Evolutionary conservation across 495 filamentous ascomycete species (phyloP).

Genomic region (Trichoderma gamsii): DNA sequence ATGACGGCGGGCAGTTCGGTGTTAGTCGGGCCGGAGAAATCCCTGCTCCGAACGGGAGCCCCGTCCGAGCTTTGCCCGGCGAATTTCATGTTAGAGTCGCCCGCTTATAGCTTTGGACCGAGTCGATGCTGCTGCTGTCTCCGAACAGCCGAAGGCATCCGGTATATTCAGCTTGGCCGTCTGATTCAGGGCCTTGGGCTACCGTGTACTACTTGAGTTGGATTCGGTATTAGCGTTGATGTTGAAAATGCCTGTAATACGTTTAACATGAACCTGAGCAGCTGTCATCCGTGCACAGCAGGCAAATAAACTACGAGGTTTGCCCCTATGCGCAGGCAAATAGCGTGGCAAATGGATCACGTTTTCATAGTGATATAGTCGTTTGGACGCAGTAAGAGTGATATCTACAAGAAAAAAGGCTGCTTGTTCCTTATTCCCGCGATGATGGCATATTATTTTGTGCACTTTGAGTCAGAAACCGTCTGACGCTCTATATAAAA

Average conservation of each 20-base stretch:
- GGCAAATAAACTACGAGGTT: not conserved
- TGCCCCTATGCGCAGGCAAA: not conserved
- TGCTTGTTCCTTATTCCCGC: too few relatives aligned
- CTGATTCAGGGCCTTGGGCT: not conserved
- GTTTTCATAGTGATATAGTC: too few relatives aligned
- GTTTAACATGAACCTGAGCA: not conserved
- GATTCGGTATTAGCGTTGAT: not conserved
- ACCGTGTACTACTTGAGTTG: not conserved
- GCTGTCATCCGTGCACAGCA: not conserved
- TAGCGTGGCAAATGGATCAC: not conserved
- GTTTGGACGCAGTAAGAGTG: too few relatives aligned
- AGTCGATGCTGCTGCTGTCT: not conserved
- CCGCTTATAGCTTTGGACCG: not conserved
- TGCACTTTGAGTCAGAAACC: too few relatives aligned
- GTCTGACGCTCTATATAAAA: too few relatives aligned
- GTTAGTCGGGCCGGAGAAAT: conserved; percentile 16
- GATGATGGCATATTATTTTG: too few relatives aligned
- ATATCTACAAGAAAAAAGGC: too few relatives aligned
- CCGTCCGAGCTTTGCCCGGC: conserved; percentile 10
- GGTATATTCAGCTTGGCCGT: conserved; percentile 6
- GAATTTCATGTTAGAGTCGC: not conserved
- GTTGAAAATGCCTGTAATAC: not conserved
- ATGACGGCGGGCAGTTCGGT: conserved; percentile 6
- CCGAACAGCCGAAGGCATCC: not conserved
- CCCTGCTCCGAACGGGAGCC: not conserved